Percentiles rank a stretch among this genome's conserved stretches.
Conservation (phyloP, 352 stramenopile genomes). For the Pythium angustatum region DNA sequence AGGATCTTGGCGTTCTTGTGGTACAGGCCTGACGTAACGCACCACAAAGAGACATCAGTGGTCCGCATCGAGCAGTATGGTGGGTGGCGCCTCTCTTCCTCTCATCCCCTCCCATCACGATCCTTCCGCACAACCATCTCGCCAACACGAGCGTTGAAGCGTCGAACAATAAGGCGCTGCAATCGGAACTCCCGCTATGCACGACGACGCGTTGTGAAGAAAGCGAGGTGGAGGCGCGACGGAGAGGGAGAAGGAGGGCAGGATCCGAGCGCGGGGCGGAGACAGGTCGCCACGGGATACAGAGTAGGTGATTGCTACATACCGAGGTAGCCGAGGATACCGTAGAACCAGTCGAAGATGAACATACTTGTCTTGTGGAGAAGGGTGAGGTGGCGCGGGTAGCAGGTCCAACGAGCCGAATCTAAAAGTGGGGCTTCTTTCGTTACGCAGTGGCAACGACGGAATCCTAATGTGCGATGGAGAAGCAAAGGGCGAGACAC, state of each 20-base stretch:
- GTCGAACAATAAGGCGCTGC: too few relatives aligned
- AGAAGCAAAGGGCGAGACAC: constrained; percentile 10
- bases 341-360: constrained; percentile 96
- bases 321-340: constrained; percentile 92
- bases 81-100: neutral
- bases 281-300: too few relatives aligned
- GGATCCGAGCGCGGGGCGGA: neutral
- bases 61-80: neutral
- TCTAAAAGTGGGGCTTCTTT: constrained; percentile 31
- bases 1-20: constrained; percentile 99
- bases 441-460: constrained; percentile 11
- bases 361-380: constrained; percentile 73
- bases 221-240: neutral
- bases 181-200: too few relatives aligned
- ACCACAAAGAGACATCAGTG: constrained; percentile 1
- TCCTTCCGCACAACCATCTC: neutral
- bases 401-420: constrained; percentile 3
- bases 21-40: constrained; percentile 95
- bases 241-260: neutral
- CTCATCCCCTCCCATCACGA: neutral
- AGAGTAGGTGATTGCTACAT: constrained; percentile 28
- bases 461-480: constrained; percentile 28
- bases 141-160: neutral
- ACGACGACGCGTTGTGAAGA: neutral
- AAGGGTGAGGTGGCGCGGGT: constrained; percentile 7